Evolutionary conservation across 192 early-diverging fungal genomes (phyloP), one percentile per base, ranked within the genome.

Genomic region (Powellomyces hirtus): DNA sequence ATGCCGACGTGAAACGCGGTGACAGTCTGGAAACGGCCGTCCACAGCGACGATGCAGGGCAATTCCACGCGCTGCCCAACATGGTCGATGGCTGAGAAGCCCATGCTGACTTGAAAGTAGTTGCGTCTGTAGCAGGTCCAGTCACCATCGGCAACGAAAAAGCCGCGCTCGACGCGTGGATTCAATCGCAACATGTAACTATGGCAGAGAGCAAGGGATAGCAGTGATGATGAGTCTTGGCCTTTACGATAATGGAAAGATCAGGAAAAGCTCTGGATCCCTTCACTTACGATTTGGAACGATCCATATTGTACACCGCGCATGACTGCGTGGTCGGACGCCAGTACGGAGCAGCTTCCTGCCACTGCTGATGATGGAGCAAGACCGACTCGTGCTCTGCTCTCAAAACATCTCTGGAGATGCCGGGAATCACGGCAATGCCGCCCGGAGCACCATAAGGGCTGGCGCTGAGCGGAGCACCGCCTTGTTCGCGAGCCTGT

Each of bases 51-150:
- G 38, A 92, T 44, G 72, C 91, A 92, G 0, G 87, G 85, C 22
- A 86, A 64, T 30, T 83, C 88, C 24, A 74, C 79, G 24, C 38
- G 55, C 18, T 68, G 42, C 26, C 65, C 70, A 14, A 46, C 8
- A 0, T 51, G 77, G 44, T 95, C 93, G 16, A 96, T 90, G 18
- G 81, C 62, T 83, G 86, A 59, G 64, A 92, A 91, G 5, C 86
- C 74, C 8, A 81, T 77, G 42, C 83, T 87, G 18, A 97, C 82
- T 66, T 96, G 92, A 51, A 96, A 96, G 76, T 96, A 97, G 74
- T 97, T 97, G 68, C 94, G 86, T 5, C 95, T 84, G 73, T 97
- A 97, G 64, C 95, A 96, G 1, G 94, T 94, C 94, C 94, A 98
- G 61, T 92, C 91, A 58, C 83, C 81, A 37, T 89, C 86, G 18